Evolutionary conservation across 1,284 basidiomycete species (phyloP), one percentile per base, ranked within the genome.

Genomic region (Phellopilus nigrolimitatus): DNA sequence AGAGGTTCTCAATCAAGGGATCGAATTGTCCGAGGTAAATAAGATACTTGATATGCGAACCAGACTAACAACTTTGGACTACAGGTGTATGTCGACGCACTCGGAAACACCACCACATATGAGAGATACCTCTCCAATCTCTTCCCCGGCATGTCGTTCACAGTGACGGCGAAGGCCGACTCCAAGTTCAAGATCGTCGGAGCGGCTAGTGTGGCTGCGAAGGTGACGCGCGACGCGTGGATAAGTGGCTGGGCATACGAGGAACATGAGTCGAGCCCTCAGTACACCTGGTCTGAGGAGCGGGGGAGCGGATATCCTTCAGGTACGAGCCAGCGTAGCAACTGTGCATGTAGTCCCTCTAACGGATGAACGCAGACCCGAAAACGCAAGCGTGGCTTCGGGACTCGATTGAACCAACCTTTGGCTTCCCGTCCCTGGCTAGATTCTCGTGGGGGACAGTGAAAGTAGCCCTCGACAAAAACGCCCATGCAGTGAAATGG

Each of bases 391-490:
- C 82, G 0, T 99, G 89, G 84, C 73, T 99, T 17, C 81, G 80
- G 58, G 68, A 74, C 2, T 78, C 86, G 1, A 63, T 97, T 13
- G 88, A 98, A 53, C 87, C 86, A 1, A 88, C 93, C 1, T 99
- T 99, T 65, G 95, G 95, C 2, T 97, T 85, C 65, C 94, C 95
- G 0, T 88, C 83, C 9, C 71, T 98, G 40, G 94, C 86, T 3
- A 81, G 97, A 10, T 99, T 99, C 70, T 95, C 91, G 5, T 99
- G 95, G 95, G 85, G 89, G 0, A 97, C 95, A 0, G 82, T 95
- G 55, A 95, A 95, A 64, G 81, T 92, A 1, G 68, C 87, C 5
- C 71, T 99, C 12, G 92, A 97, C 39, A 91, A 91, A 61, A 71
- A 83, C 40, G 91, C 76, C 0, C 82, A 91, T 62, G 62, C 73